A percentile compares a stretch with the other conserved stretches of the same genome.
Evolutionary conservation across 495 filamentous ascomycete genomes (phyloP).

Genomic region (Aspergillus indologenus): DNA sequence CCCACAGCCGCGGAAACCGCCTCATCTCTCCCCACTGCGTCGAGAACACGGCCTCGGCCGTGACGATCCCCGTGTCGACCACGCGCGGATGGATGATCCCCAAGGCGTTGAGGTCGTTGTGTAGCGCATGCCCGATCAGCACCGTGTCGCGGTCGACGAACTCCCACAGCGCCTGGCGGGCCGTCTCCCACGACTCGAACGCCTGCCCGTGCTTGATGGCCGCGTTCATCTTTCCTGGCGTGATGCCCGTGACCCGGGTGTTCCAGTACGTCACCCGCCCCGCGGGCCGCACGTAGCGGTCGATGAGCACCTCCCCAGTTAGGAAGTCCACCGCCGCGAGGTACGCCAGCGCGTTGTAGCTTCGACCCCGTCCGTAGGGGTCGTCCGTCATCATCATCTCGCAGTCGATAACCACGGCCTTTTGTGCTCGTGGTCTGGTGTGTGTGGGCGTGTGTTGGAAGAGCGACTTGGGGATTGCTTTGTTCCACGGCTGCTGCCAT

Average conservation of each 20-base stretch:
- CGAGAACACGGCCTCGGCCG: constrained; percentile 23
- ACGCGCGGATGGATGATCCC: constrained; percentile 40
- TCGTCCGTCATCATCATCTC: constrained; percentile 30
- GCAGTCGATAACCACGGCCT: constrained; percentile 32
- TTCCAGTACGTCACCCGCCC: constrained; percentile 34
- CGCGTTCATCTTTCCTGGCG: constrained; percentile 21
- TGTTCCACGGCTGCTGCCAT: neutral
- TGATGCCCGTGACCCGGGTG: constrained; percentile 37
- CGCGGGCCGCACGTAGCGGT: constrained; percentile 38
- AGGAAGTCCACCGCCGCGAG: constrained; percentile 45
- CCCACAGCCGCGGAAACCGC: constrained; percentile 17
- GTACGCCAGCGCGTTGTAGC: constrained; percentile 15
- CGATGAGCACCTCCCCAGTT: constrained; percentile 45
- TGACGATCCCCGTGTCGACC: constrained; percentile 38
- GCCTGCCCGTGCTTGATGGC: constrained; percentile 31
- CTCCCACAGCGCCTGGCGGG: constrained; percentile 35
- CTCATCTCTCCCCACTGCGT: neutral
- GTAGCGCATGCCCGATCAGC: constrained; percentile 44
- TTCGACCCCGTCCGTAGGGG: constrained; percentile 5
- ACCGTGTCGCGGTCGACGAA: constrained; percentile 42
- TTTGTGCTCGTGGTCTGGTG: constrained; percentile 3
- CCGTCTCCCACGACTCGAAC: constrained; percentile 38
- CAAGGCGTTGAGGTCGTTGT: constrained; percentile 42
- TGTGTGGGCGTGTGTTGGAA: neutral
- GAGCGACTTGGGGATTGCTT: neutral